Base-by-base conservation (phyloP, 2,329 filamentous ascomycete species). In the Fusarium burgessii region DNA sequence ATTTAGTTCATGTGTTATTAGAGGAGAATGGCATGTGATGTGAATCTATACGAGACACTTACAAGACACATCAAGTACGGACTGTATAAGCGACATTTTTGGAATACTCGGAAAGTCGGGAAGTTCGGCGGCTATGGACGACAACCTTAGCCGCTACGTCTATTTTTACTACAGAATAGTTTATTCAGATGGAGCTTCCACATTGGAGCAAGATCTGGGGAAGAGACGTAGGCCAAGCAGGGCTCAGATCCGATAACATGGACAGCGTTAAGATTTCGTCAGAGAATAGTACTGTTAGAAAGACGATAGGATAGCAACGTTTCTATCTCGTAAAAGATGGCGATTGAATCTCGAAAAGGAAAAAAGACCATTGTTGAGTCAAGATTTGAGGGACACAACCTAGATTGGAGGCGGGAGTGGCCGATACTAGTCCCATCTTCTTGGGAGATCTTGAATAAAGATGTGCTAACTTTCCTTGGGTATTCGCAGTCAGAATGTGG, bases 331-430 rank as follows among this genome's bases (percentile, higher is more conserved):
- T 67, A 62, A 62, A 52, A 45, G 15, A 55, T 45, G 56, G 55
- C 42, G 67, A 66, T 58, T n/a, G 25, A 41, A 8, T n/a, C 20
- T 41, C 42, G 45, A 41, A n/a, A 52, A 52, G 11, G 11, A 35
- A 50, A 9, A 38, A 36, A 66, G 23, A 6, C 20, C 41, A n/a
- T n/a, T 41, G 27, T n/a, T 25, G 10, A 43, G 38, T 25, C 43
- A 35, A 58, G n/a, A 49, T 64, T 20, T 32, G 14, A 55, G 35
- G 47, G 25, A 47, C 23, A 25, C 33, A 23, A 52, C 36, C 41
- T 38, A 29, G 18, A 50, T 49, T 38, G 55, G 38, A 52, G 50
- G 50, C 69, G 69, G 69, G 69, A 70, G 65, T 54, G 63, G 66
- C 69, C 69, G 69, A 52, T 55, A 32, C 41, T 71, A 72, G 68